Conservation (phyloP, 345 rosid genomes). For the Erodium maritimum region DNA sequence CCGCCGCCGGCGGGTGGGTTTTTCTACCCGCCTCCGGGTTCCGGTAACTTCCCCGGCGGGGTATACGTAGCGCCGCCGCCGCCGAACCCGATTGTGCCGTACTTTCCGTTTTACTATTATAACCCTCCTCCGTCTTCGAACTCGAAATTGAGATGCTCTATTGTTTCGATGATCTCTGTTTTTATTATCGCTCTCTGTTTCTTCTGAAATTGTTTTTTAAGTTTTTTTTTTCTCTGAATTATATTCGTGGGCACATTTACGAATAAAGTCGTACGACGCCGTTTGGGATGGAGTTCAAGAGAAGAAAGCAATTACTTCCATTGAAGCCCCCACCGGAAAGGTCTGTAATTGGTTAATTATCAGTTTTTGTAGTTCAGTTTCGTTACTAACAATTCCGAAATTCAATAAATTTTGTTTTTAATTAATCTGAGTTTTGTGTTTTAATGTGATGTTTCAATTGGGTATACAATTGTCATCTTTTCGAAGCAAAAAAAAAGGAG, state of each 20-base stretch:
- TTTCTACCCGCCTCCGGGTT: conserved; percentile 16
- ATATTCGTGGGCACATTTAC: neutral
- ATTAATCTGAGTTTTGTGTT: too few species aligned
- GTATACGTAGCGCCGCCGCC: conserved; percentile 31
- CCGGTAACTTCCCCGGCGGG: neutral
- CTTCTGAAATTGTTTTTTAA: neutral
- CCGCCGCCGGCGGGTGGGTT: conserved; percentile 15
- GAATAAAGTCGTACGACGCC: too few species aligned
- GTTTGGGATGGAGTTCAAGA: too few species aligned
- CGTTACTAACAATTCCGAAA: too few species aligned
- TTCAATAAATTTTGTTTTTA: too few species aligned
- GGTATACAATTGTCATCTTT: too few species aligned
- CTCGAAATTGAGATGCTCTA: neutral
- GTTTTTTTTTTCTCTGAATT: neutral
- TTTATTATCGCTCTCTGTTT: neutral
- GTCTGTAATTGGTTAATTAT: too few species aligned
- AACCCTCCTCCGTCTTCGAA: conserved; percentile 20
- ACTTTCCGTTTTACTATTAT: conserved; percentile 35
- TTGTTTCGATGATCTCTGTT: neutral
- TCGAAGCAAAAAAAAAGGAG: too few species aligned
- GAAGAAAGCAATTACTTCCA: too few species aligned
- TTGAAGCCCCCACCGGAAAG: too few species aligned
- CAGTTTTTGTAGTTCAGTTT: too few species aligned
- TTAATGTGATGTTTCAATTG: too few species aligned
- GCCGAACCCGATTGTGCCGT: conserved; percentile 43